Conservation (phyloP, 805 yeast species). For the Yamadazyma philogaea region DNA sequence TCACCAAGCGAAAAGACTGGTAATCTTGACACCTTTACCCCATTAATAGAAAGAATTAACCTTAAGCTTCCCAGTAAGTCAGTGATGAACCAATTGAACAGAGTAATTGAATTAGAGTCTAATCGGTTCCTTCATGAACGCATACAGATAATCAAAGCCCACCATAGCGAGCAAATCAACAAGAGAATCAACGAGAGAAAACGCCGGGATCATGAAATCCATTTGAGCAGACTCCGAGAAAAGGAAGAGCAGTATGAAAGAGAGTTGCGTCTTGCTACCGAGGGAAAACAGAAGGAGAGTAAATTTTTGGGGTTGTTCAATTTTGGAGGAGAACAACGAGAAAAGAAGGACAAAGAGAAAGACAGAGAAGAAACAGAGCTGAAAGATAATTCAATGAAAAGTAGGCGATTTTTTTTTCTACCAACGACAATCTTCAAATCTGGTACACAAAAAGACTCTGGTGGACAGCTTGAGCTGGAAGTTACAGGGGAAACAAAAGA, state of each 20-base stretch:
- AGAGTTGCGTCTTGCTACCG: slow-evolving; percentile 27
- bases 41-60: slow-evolving; percentile 6
- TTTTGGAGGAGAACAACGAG: slow-evolving; percentile 9
- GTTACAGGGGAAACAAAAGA: not conserved
- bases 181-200: slow-evolving; percentile 37
- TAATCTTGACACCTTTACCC: slow-evolving; percentile 3
- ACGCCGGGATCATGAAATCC: slow-evolving; percentile 37
- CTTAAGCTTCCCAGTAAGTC: slow-evolving; percentile 20
- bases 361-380: not conserved
- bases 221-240: slow-evolving; percentile 29
- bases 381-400: slow-evolving; percentile 1
- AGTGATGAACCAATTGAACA: slow-evolving; percentile 23
- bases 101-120: slow-evolving; percentile 34
- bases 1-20: slow-evolving; percentile 3
- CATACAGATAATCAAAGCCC: slow-evolving; percentile 35
- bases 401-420: slow-evolving; percentile 20
- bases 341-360: not conserved
- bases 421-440: slow-evolving; percentile 13
- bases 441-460: not conserved
- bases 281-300: slow-evolving; percentile 19
- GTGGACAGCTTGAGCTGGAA: not conserved
- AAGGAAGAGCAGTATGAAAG: slow-evolving; percentile 41
- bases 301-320: slow-evolving; percentile 12
- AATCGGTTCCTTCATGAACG: slow-evolving; percentile 37
- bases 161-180: slow-evolving; percentile 36